Conservation (phyloP, 169 alveolate genomes). For the Eimeria brunetti region DNA sequence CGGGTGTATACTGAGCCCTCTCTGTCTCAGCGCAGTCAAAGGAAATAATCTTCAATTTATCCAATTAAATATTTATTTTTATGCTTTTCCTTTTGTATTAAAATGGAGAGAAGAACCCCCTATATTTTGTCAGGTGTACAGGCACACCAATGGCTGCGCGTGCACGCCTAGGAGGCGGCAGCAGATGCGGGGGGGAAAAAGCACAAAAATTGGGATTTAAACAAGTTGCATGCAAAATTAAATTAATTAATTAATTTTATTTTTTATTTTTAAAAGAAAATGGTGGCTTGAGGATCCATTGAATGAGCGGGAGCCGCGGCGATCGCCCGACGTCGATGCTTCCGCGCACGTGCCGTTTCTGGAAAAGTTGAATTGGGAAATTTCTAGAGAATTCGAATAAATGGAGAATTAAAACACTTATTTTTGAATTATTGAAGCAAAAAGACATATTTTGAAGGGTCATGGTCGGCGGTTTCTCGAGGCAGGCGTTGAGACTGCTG, state of each 20-base stretch:
- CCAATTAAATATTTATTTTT: not conserved
- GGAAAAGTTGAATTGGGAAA: not conserved
- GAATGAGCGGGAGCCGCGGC: not conserved
- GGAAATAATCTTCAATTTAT: not conserved
- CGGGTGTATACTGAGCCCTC: not conserved
- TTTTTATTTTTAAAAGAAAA: not conserved
- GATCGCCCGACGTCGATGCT: conserved; percentile 46
- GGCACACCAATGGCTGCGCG: not conserved
- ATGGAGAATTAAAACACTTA: not conserved
- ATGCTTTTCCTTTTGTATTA: not conserved
- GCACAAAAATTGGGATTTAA: not conserved
- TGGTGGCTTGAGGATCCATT: not conserved
- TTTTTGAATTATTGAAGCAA: not conserved
- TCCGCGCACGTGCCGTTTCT: not conserved
- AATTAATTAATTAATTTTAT: not conserved
- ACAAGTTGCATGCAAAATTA: too few species aligned
- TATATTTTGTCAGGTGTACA: not conserved
- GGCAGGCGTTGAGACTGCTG: not conserved
- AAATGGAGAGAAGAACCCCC: not conserved
- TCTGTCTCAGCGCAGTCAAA: not conserved
- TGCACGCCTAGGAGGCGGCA: not conserved
- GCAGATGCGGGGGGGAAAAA: not conserved
- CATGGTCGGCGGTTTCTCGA: not conserved
- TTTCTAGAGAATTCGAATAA: not conserved
- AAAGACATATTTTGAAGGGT: not conserved